These are phyloP conservation scores for Corrigiola litoralis DNA, from an alignment of 179 eudicot genomes.

Conservation along the genomic window DNA sequence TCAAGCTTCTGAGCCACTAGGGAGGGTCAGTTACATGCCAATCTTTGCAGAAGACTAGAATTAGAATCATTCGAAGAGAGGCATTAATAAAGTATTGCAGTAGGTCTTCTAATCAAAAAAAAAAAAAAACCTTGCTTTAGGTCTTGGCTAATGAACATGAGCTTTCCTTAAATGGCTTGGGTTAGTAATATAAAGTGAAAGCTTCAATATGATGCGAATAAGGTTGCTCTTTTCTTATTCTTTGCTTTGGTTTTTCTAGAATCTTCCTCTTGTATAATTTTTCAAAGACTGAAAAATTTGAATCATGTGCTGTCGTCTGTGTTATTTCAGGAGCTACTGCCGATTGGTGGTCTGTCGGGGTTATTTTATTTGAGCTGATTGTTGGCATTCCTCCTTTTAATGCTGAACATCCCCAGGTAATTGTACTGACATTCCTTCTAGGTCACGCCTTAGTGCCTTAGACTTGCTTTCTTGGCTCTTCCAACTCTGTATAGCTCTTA, in stretches of 20 bases:
- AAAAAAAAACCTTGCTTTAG: too few relatives aligned
- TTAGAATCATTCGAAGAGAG: too few relatives aligned
- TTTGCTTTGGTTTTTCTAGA: background rate
- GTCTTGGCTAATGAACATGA: too few relatives aligned
- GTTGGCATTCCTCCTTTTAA: conserved; percentile 99
- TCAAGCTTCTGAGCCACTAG: background rate
- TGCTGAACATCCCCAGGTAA: conserved; percentile 99
- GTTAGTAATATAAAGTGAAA: background rate
- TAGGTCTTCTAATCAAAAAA: too few relatives aligned
- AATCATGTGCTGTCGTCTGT: conserved; percentile 4
- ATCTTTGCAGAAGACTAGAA: background rate
- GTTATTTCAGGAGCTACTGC: conserved; percentile 77
- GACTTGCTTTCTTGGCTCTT: too few relatives aligned
- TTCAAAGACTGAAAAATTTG: background rate
- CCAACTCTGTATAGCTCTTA: too few relatives aligned
- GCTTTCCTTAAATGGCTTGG: background rate
- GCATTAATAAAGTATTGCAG: too few relatives aligned
- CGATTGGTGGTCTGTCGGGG: conserved; percentile 99
- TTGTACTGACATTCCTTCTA: too few relatives aligned
- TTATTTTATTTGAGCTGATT: conserved; percentile 86
- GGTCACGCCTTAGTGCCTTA: too few relatives aligned
- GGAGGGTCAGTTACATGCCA: background rate
- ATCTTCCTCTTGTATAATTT: background rate
- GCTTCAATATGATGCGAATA: background rate
- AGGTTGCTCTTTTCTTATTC: background rate